Base-by-base conservation (phyloP, 371 early-diverging fungal species). In the Lichtheimia hyalospora region DNA sequence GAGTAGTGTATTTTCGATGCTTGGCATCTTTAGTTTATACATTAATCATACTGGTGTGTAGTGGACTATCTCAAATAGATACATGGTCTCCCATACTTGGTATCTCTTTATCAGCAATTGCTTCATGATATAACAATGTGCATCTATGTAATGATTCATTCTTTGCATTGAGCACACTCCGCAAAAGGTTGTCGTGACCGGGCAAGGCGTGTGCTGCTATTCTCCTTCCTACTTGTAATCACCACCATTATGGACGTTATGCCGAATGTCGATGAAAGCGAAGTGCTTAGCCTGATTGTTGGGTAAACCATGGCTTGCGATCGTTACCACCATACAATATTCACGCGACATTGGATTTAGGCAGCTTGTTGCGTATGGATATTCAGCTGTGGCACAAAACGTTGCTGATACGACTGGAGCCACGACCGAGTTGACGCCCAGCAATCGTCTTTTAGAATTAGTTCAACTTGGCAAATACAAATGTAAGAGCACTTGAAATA, bases 361-460 rank as follows among this genome's bases (percentile, higher is more conserved):
- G 51, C 88, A 88, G 72, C 75, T 88, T 28, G 73, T 84, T 48
- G 84, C 83, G 4, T 86, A 84, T 67, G 88, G 88, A 23, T 85
- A 81, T 57, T 77, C 82, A 6, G 70, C 84, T 44, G 73, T 86
- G 8, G 88, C 88, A 6, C 78, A 78, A 63, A 72, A 74, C 53
- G 84, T 88, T 8, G 83, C 82, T 49, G 82, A 84, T 62, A 80
- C 84, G 58, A 84, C 85, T 25, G 82, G 84, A 40, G 81, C 79
- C 12, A 53, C 69, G 0, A 67, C 60, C 5, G 70, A 80, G 42
- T 69, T 85, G 71, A 69, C 75, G 44, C 84, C 86, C 12, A 83
- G 82, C 57, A 57, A 78, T 6, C 74, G 65, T 61, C 71, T 88
- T 39, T 63, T 78, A 13, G 86, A 86, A 57, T 57, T 84, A 49